Conservation (phyloP, 2,329 filamentous ascomycete species). For the Aureobasidium uvarum region DNA sequence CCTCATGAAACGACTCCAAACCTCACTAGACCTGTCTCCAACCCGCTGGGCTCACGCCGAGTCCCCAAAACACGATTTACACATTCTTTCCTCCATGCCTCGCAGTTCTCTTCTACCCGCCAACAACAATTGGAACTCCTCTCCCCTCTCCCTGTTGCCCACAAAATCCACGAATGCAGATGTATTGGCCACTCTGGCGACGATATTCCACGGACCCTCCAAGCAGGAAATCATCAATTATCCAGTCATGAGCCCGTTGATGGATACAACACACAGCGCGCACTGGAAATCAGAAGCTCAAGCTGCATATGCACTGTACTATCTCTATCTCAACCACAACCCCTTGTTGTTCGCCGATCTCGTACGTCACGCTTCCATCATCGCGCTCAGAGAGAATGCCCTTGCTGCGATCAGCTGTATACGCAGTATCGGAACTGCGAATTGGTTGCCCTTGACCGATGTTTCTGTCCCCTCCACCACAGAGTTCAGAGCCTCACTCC, state of each 20-base stretch:
- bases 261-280: constrained; percentile 31
- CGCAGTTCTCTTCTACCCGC: constrained; percentile 53
- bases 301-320: constrained; percentile 56
- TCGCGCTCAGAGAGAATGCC: constrained; percentile 58
- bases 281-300: constrained; percentile 44
- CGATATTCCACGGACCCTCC: constrained; percentile 55
- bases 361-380: constrained; percentile 53
- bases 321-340: constrained; percentile 53
- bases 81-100: constrained; percentile 58
- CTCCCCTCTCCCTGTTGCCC: constrained; percentile 52
- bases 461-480: constrained; percentile 30
- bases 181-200: constrained; percentile 55
- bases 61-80: constrained; percentile 56
- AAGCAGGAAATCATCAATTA: constrained; percentile 39
- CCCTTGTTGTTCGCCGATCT: constrained; percentile 54
- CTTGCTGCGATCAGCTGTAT: constrained; percentile 56
- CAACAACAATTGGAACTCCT: constrained; percentile 36
- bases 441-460: constrained; percentile 48
- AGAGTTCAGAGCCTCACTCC: constrained; percentile 43
- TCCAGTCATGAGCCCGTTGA: constrained; percentile 35
- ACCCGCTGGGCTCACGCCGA: constrained; percentile 54
- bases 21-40: constrained; percentile 47
- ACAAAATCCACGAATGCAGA: constrained; percentile 54
- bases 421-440: constrained; percentile 53
- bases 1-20: constrained; percentile 50